These are phyloP conservation scores for Pichia eremophila DNA, from an alignment of 805 yeast genomes.

Conservation along the genomic window DNA sequence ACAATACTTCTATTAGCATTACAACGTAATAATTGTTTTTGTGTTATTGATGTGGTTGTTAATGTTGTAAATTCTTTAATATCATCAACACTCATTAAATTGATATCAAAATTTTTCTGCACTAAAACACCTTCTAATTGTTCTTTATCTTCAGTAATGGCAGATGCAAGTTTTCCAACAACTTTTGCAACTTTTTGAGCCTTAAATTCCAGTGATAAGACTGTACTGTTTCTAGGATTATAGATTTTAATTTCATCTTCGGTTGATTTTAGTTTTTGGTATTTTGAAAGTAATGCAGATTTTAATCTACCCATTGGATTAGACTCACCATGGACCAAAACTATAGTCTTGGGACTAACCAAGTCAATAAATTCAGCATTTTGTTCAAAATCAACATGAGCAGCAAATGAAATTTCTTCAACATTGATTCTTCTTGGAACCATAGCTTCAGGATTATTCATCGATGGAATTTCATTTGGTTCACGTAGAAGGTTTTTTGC, in stretches of 20 bases:
- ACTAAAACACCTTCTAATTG: conserved; percentile 75
- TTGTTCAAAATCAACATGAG: conserved; percentile 95
- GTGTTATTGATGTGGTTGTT: conserved; percentile 75
- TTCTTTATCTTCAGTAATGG: conserved; percentile 30
- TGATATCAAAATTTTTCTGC: conserved; percentile 83
- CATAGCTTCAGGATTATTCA: conserved; percentile 66
- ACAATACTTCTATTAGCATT: conserved; percentile 75
- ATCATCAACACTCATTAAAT: conserved; percentile 74
- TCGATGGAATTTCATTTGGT: conserved; percentile 83
- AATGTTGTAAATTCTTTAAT: conserved; percentile 82
- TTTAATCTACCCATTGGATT: conserved; percentile 98
- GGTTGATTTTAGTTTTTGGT: conserved; percentile 70
- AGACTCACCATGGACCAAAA: conserved; percentile 93
- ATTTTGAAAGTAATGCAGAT: conserved; percentile 83
- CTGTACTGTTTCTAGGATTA: conserved; percentile 88
- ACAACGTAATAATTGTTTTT: conserved; percentile 68
- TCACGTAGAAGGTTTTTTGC: conserved; percentile 84
- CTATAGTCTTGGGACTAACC: conserved; percentile 76
- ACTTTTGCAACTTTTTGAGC: conserved; percentile 78
- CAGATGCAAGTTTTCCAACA: conserved; percentile 44
- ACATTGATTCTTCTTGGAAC: conserved; percentile 82
- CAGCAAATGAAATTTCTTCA: conserved; percentile 97
- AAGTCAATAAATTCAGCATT: conserved; percentile 84
- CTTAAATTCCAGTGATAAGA: conserved; percentile 63
- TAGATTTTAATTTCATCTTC: conserved; percentile 84